phyloP scores from a whole-genome alignment of 2,329 filamentous ascomycete species.

The Kalmusia sp. region DNA sequence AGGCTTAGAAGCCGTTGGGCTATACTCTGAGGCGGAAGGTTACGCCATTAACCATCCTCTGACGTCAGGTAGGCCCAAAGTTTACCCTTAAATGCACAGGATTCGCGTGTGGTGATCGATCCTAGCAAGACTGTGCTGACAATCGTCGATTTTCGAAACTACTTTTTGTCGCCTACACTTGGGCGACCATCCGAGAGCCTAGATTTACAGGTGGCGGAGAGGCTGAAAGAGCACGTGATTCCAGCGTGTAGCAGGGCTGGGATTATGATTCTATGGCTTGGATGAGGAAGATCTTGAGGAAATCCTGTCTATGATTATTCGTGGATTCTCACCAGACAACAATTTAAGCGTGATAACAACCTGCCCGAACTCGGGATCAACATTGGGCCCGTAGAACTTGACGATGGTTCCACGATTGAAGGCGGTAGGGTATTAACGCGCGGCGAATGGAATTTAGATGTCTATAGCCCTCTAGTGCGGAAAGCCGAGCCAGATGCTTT shows the following conservation, averaged over 20 bases:
- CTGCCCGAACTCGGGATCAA: neutral
- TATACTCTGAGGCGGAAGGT: constrained; percentile 9
- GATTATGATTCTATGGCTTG: constrained; percentile 3
- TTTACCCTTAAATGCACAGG: constrained; percentile 8
- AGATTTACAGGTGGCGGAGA: neutral
- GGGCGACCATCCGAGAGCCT: constrained; percentile 4
- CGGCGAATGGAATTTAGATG: constrained; percentile 8
- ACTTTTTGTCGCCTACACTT: constrained; percentile 56
- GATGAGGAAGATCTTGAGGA: constrained; percentile 2
- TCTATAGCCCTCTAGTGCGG: constrained; percentile 1
- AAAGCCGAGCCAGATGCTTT: neutral
- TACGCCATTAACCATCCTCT: constrained; percentile 15
- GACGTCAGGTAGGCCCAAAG: constrained; percentile 2
- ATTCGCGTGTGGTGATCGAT: constrained; percentile 34
- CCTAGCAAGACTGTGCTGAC: constrained; percentile 55
- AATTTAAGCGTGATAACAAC: constrained; percentile 5
- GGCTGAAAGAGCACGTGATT: neutral
- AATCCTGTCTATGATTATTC: constrained; percentile 7
- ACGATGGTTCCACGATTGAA: constrained; percentile 4
- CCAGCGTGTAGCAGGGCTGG: neutral
- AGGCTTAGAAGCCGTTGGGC: neutral
- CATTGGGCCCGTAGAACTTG: constrained; percentile 7
- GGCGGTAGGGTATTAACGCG: constrained; percentile 8
- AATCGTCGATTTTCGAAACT: constrained; percentile 63
- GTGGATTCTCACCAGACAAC: constrained; percentile 7